A percentile compares a stretch with the other conserved stretches of the same genome.
These are phyloP conservation scores for Porpolomopsis calyptriformis DNA, from an alignment of 768 basidiomycete genomes.

Conservation along the genomic window DNA sequence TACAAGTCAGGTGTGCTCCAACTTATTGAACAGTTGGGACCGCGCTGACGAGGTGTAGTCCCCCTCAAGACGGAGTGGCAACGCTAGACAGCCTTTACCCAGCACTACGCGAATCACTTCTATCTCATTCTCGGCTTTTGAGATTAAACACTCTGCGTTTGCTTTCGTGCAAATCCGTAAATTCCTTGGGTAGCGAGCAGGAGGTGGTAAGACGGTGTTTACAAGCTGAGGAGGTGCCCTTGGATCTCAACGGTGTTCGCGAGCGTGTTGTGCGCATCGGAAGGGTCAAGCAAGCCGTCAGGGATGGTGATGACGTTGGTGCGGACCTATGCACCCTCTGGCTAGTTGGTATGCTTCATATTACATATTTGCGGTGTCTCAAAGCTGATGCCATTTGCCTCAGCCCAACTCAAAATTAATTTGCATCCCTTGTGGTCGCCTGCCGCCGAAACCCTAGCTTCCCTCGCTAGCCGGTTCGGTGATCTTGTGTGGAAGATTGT, in stretches of 20 bases:
- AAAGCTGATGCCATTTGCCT: not conserved
- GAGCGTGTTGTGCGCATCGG: conserved; percentile 76
- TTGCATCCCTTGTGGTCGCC: conserved; percentile 85
- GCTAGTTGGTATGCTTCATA: conserved; percentile 48
- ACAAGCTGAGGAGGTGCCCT: conserved; percentile 68
- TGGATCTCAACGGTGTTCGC: conserved; percentile 72
- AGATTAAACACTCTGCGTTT: conserved; percentile 58
- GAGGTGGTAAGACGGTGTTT: conserved; percentile 59
- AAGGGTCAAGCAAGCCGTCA: conserved; percentile 53
- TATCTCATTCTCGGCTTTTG: conserved; percentile 62
- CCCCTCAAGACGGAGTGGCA: conserved; percentile 15
- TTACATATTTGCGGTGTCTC: conserved; percentile 2
- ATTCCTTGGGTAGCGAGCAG: conserved; percentile 29
- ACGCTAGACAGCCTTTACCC: conserved; percentile 42
- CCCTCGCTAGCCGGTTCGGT: conserved; percentile 43
- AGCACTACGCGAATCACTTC: conserved; percentile 40
- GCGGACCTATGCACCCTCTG: conserved; percentile 61
- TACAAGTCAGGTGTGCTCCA: conserved; percentile 33
- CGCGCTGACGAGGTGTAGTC: not conserved
- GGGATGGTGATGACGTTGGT: conserved; percentile 41
- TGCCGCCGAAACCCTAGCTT: conserved; percentile 55
- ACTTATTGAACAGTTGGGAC: not conserved
- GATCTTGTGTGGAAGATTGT: conserved; percentile 64
- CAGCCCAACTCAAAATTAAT: conserved; percentile 89
- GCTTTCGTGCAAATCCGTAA: conserved; percentile 42